Evolutionary conservation across 2,329 filamentous ascomycete genomes (phyloP).

Genomic region (Ascochyta pisi): DNA sequence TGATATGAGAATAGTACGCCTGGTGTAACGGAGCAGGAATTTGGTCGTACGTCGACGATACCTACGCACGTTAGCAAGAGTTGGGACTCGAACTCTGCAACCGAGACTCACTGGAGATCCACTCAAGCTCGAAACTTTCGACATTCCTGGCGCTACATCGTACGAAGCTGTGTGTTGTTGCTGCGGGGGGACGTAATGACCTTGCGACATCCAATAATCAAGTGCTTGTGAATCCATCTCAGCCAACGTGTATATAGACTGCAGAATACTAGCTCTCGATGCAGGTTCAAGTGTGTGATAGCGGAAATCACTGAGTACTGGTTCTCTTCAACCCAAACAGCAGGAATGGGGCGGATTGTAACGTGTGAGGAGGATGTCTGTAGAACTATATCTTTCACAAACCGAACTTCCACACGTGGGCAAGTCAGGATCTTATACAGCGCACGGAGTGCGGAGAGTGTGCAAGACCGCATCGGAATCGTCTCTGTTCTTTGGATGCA

Average conservation of each 20-base stretch:
- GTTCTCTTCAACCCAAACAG: not conserved
- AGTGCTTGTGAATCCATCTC: constrained; percentile 48
- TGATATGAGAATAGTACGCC: constrained; percentile 43
- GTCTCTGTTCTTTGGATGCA: constrained; percentile 26
- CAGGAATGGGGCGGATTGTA: not conserved
- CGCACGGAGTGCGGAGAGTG: constrained; percentile 17
- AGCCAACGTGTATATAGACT: not conserved
- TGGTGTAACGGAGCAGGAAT: constrained; percentile 43
- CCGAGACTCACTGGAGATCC: constrained; percentile 46
- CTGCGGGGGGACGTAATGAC: constrained; percentile 42
- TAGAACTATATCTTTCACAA: constrained; percentile 33
- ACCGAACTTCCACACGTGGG: constrained; percentile 38
- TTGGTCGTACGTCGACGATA: constrained; percentile 48
- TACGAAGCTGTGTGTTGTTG: constrained; percentile 41
- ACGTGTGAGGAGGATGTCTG: constrained; percentile 15
- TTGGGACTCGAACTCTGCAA: not conserved
- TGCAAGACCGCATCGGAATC: constrained; percentile 30
- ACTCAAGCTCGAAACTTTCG: constrained; percentile 48
- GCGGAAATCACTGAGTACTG: not conserved
- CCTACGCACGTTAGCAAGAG: constrained; percentile 23
- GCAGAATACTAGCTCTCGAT: not conserved
- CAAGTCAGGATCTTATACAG: constrained; percentile 45
- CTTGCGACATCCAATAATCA: constrained; percentile 48
- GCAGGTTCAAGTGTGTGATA: not conserved
- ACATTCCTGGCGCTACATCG: constrained; percentile 43